These are phyloP conservation scores for Aspergillus unguis DNA, from an alignment of 2,329 filamentous ascomycete genomes.

Conservation along the genomic window DNA sequence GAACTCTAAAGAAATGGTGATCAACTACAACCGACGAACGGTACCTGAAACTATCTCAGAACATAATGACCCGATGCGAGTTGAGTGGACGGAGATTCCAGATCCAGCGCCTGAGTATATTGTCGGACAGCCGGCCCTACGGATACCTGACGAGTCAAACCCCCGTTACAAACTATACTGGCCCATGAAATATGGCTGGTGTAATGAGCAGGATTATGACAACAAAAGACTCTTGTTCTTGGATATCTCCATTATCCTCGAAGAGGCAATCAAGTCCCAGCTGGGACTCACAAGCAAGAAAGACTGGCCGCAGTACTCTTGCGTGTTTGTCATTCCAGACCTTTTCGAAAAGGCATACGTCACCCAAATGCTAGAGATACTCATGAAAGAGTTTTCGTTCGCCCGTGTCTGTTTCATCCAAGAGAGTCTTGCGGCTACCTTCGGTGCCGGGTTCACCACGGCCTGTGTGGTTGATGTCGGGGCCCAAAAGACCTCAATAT, in stretches of 20 bases:
- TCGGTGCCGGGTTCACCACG: constrained; percentile 89
- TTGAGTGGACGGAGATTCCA: constrained; percentile 89
- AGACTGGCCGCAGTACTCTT: constrained; percentile 87
- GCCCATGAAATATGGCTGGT: constrained; percentile 81
- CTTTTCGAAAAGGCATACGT: constrained; percentile 94
- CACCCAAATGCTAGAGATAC: constrained; percentile 75
- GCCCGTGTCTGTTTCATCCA: constrained; percentile 89
- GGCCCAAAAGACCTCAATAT: constrained; percentile 94
- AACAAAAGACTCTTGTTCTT: constrained; percentile 77
- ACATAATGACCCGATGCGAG: constrained; percentile 89
- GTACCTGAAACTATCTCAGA: constrained; percentile 83
- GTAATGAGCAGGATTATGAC: constrained; percentile 85
- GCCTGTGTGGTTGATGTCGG: constrained; percentile 95
- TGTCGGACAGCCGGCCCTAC: constrained; percentile 74
- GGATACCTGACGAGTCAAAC: constrained; percentile 82
- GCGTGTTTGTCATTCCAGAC: constrained; percentile 95
- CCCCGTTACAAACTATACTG: constrained; percentile 91
- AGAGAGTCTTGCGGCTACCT: constrained; percentile 90
- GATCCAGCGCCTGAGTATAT: constrained; percentile 70
- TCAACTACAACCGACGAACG: constrained; percentile 86
- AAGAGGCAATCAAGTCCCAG: constrained; percentile 82
- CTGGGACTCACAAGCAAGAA: constrained; percentile 73
- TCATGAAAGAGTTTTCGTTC: constrained; percentile 87
- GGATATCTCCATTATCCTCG: constrained; percentile 82
- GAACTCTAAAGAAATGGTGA: constrained; percentile 94